These are phyloP conservation scores for Cryptococcus amylolentus DNA, from an alignment of 1,284 basidiomycete genomes.

Conservation along the genomic window DNA sequence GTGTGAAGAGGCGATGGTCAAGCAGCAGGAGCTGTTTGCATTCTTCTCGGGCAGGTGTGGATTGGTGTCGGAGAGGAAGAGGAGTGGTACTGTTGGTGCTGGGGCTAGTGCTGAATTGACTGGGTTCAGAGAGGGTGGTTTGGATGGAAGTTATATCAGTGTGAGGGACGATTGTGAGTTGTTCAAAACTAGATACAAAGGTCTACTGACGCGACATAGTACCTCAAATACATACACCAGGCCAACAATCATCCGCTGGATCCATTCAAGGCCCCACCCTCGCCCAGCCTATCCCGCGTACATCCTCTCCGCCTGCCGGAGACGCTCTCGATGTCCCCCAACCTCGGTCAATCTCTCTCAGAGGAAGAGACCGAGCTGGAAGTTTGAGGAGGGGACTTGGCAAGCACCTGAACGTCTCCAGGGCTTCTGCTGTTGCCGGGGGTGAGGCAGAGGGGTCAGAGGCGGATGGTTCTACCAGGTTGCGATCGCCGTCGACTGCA, in stretches of 20 bases:
- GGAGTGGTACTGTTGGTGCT: conserved; percentile 1
- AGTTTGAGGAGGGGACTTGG: no score
- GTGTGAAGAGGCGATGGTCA: conserved; percentile 73
- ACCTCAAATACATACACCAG: not conserved
- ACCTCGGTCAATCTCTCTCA: no score
- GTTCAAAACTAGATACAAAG: not conserved
- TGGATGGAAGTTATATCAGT: conserved; percentile 7
- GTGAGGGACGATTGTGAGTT: conserved; percentile 16
- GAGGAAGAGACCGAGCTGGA: no score
- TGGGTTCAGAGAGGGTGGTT: conserved; percentile 2
- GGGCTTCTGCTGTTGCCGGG: no score
- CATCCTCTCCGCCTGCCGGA: not conserved
- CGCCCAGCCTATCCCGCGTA: not conserved
- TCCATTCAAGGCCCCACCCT: not conserved
- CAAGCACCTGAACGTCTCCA: no score
- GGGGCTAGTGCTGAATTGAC: not conserved
- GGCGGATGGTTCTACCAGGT: no score
- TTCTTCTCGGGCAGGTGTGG: conserved; percentile 59
- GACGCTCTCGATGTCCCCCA: no score
- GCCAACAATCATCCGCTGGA: not conserved
- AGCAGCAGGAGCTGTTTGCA: conserved; percentile 80
- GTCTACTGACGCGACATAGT: not conserved
- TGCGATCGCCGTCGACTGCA: conserved; percentile 10
- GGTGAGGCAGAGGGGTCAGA: no score
- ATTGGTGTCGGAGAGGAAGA: conserved; percentile 10